Evolutionary conservation across 768 basidiomycete species (phyloP).

Genomic region (Boletus patriciae): DNA sequence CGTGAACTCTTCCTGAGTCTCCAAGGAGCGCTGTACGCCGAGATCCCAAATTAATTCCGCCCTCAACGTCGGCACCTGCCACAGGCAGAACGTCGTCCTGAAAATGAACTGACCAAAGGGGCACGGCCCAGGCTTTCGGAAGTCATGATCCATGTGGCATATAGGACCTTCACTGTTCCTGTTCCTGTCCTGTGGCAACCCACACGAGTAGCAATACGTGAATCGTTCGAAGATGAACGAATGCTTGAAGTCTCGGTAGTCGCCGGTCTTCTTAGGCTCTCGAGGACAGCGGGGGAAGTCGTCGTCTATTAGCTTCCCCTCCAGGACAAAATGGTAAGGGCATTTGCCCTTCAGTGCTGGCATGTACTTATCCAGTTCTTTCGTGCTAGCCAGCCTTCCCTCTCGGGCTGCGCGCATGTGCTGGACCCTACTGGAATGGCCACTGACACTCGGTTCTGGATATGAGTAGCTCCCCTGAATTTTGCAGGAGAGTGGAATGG

Average conservation of each 20-base stretch:
- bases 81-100: not conserved
- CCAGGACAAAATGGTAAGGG: conserved; percentile 6
- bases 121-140: not conserved
- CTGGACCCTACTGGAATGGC: not conserved
- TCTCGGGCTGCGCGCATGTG: not conserved
- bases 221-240: not conserved
- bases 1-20: not conserved
- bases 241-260: not conserved
- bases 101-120: not conserved
- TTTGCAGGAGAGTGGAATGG: not conserved
- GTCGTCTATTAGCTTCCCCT: not conserved
- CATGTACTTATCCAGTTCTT: conserved; percentile 3
- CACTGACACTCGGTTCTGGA: not conserved
- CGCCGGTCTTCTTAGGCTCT: not conserved
- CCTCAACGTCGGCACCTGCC: not conserved
- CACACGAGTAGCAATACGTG: not conserved
- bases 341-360: conserved; percentile 2
- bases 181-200: not conserved
- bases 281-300: not conserved
- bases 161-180: not conserved
- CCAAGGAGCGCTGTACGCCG: not conserved
- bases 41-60: not conserved
- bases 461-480: not conserved
- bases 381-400: not conserved
- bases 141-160: not conserved